Conservation (phyloP, 116 monocot genomes). For the Cymodocea nodosa region DNA sequence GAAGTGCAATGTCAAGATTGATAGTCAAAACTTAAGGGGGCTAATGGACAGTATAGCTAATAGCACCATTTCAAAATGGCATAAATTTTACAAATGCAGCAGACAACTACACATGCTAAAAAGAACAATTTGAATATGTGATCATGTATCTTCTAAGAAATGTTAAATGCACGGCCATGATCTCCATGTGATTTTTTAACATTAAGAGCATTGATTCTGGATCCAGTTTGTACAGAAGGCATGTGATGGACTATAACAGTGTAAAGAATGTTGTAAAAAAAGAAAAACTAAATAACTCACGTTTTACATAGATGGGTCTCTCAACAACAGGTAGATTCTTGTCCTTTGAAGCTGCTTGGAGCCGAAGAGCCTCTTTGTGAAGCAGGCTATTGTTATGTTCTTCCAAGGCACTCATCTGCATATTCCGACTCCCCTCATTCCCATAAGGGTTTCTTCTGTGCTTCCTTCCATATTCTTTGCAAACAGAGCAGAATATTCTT, state of each 20-base stretch:
- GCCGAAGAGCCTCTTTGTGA: slow-evolving; percentile 93
- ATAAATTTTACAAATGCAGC: too few relatives aligned
- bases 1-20: too few relatives aligned
- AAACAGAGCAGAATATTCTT: slow-evolving; percentile 89
- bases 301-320: slow-evolving; percentile 78
- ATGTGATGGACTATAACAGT: background rate
- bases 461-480: slow-evolving; percentile 94
- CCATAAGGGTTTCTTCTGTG: slow-evolving; percentile 97
- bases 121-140: too few relatives aligned
- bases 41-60: too few relatives aligned
- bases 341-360: slow-evolving; percentile 89
- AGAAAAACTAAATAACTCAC: slow-evolving; percentile 16
- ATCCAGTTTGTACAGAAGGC: too few relatives aligned
- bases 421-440: slow-evolving; percentile 97
- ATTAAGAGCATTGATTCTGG: too few relatives aligned
- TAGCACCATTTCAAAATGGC: too few relatives aligned
- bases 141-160: too few relatives aligned
- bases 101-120: too few relatives aligned
- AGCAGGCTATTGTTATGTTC: slow-evolving; percentile 98
- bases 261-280: slow-evolving; percentile 1
- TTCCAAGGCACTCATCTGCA: slow-evolving; percentile 99
- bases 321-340: slow-evolving; percentile 41
- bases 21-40: too few relatives aligned
- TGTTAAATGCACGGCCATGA: too few relatives aligned
- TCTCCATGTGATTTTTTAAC: too few relatives aligned